Evolutionary conservation across 768 basidiomycete genomes (phyloP).

Genomic region (Boletus sensibilis): DNA sequence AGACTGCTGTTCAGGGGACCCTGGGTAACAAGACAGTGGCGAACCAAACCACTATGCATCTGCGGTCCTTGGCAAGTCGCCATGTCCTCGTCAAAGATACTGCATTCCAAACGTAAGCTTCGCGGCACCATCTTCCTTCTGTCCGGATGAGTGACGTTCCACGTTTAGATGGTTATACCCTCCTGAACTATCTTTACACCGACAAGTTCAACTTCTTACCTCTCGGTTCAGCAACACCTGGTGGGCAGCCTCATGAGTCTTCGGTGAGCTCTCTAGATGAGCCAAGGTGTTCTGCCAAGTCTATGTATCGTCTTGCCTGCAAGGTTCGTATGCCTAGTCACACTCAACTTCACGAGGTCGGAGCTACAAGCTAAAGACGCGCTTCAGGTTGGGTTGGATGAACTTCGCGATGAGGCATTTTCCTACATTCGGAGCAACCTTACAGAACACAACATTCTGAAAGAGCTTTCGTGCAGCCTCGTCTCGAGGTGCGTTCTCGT

Average conservation of each 20-base stretch:
- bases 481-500: conserved; percentile 11
- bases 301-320: conserved; percentile 43
- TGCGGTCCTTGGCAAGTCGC: conserved; percentile 20
- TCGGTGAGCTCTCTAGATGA: conserved; percentile 7
- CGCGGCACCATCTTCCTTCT: too few species aligned
- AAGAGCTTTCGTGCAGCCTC: conserved; percentile 22
- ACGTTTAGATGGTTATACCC: conserved; percentile 36
- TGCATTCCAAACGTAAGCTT: conserved; percentile 29
- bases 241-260: neutral
- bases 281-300: conserved; percentile 40
- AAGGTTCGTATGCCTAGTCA: conserved; percentile 28
- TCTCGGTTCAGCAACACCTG: conserved; percentile 19
- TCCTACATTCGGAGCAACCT: conserved; percentile 15
- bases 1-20: conserved; percentile 3
- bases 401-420: conserved; percentile 18
- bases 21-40: neutral
- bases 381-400: conserved; percentile 21
- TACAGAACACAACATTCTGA: conserved; percentile 23
- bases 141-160: neutral
- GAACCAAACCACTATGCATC: conserved; percentile 1
- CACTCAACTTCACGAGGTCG: neutral
- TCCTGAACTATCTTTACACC: conserved; percentile 42
- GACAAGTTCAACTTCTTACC: conserved; percentile 33
- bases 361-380: neutral
- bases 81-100: conserved; percentile 28